Evolutionary conservation across 768 basidiomycete species (phyloP), one percentile per base, ranked within the genome.

Genomic region (Phanerodontia chrysosporium): DNA sequence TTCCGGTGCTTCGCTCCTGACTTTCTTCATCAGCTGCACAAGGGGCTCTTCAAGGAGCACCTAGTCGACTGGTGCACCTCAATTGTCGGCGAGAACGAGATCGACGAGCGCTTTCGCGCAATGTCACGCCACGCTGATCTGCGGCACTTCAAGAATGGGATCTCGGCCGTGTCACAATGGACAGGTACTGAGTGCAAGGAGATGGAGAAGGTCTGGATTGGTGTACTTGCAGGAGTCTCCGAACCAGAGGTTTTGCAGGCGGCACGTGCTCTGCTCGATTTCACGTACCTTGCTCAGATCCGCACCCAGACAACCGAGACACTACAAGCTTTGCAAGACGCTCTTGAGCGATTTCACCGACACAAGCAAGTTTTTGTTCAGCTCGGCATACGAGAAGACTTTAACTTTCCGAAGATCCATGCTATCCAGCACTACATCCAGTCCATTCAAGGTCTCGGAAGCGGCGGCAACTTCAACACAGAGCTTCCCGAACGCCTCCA

Each of bases 101-200:
- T 80, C 51, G 79, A 81, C 63, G 66, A 65, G 2, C 67, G 72
- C 0, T 74, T 73, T 58, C 64, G 66, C 2, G 46, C 62, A 1
- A 62, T 78, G 32, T 69, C 71, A 1, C 64, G 59, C 1, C 67
- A 67, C 56, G 66, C 67, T 36, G 64, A 66, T 0, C 62, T 78
- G 0, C 72, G 73, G 0, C 73, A 76, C 49, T 80, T 81, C 69
- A 71, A 70, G 35, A 73, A 73, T 3, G 78, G 78, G 0, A 78
- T 80, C 22, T 75, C 72, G 0, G 27, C 57, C 0, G 64, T 75
- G 0, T 68, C 73, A 2, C 78, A 79, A 52, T 77, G 75, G 76
- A 78, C 78, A 0, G 78, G 78, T 0, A 68, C n/a, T n/a, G n/a
- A n/a, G n/a, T n/a, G n/a, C n/a, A n/a, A n/a, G n/a, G n/a, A n/a